Conservation (phyloP, 192 early-diverging fungal genomes). For the Coemansia sp. region DNA sequence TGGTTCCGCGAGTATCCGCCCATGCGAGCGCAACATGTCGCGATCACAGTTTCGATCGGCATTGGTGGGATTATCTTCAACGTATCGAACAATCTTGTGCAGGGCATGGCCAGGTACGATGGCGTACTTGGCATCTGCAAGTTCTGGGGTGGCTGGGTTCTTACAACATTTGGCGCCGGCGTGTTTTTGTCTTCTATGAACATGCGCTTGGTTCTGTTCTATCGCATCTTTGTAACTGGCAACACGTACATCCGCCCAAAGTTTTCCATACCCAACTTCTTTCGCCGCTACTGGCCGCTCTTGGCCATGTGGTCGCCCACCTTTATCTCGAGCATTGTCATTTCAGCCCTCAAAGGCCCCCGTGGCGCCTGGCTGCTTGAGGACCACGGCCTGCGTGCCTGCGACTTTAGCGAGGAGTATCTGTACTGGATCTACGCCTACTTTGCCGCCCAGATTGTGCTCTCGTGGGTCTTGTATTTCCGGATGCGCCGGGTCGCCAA, state of each 20-base stretch:
- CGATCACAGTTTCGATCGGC: conserved; percentile 35
- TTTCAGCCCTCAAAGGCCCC: conserved; percentile 26
- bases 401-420: conserved; percentile 43
- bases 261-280: conserved; percentile 21
- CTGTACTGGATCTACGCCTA: conserved; percentile 43
- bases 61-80: conserved; percentile 42
- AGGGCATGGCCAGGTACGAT: conserved; percentile 45
- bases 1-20: conserved; percentile 37
- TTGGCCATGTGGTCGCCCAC: conserved; percentile 34
- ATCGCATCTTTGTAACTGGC: conserved; percentile 42
- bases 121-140: conserved; percentile 37
- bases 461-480: conserved; percentile 43
- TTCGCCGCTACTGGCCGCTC: conserved; percentile 44
- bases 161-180: conserved; percentile 33
- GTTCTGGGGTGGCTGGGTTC: conserved; percentile 40
- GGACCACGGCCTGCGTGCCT: conserved; percentile 42
- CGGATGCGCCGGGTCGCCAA: conserved; percentile 41
- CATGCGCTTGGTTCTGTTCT: conserved; percentile 44
- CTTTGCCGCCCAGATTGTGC: conserved; percentile 35
- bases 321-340: conserved; percentile 32
- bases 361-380: conserved; percentile 45
- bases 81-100: conserved; percentile 37
- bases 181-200: conserved; percentile 29
- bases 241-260: conserved; percentile 26
- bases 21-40: conserved; percentile 48